Evolutionary conservation across 768 basidiomycete species (phyloP).

Genomic region (Phaffia tasmanica): DNA sequence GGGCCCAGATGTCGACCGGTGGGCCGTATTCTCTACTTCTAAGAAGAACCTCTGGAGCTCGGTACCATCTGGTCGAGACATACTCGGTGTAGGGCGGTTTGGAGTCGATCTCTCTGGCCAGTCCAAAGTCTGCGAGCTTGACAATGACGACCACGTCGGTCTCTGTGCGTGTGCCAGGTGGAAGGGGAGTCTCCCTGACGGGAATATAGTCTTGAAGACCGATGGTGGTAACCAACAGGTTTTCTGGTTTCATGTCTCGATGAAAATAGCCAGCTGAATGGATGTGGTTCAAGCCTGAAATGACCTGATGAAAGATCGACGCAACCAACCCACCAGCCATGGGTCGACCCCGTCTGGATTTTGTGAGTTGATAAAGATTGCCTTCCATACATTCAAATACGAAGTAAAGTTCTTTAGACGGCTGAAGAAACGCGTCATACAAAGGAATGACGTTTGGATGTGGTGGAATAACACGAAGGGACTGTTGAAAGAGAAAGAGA

Average conservation of each 20-base stretch:
- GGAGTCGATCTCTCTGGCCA: conserved; percentile 79
- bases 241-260: conserved; percentile 99
- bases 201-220: conserved; percentile 85
- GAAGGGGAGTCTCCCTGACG: conserved; percentile 44
- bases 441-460: conserved; percentile 97
- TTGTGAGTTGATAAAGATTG: conserved; percentile 97
- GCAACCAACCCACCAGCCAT: conserved; percentile 95
- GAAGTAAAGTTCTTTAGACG: conserved; percentile 93
- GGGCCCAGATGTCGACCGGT: conserved; percentile 98
- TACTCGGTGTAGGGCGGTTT: conserved; percentile 95
- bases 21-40: conserved; percentile 86
- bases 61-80: conserved; percentile 98
- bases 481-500: conserved; percentile 45
- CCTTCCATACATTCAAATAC: conserved; percentile 99
- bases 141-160: conserved; percentile 93
- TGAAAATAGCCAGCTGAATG: conserved; percentile 92
- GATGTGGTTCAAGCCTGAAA: conserved; percentile 81
- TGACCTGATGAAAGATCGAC: conserved; percentile 85
- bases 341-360: conserved; percentile 83
- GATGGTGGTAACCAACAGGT: conserved; percentile 93
- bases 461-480: conserved; percentile 81
- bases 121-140: conserved; percentile 96
- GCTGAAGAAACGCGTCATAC: conserved; percentile 98
- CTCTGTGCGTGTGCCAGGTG: conserved; percentile 46
- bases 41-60: conserved; percentile 91